Conservation (phyloP, 768 basidiomycete genomes). For the Lenzites betulinus region DNA sequence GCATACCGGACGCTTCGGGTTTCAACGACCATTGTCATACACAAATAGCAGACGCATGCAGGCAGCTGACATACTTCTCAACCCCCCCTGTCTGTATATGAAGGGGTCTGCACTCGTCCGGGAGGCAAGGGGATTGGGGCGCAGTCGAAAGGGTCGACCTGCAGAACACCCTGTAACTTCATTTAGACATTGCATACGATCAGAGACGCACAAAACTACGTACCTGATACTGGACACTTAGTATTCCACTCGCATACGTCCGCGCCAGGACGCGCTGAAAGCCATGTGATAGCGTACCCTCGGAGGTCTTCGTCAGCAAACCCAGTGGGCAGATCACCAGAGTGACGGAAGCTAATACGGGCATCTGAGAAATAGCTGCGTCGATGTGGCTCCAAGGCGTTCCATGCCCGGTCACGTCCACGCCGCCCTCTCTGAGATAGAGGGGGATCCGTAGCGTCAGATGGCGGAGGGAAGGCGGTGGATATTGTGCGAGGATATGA, state of each 20-base stretch:
- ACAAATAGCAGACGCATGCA: no score
- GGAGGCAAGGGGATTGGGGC: background rate
- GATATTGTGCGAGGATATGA: background rate
- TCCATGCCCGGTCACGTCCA: background rate
- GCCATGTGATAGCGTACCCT: background rate
- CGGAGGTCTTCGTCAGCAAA: background rate
- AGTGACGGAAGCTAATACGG: background rate
- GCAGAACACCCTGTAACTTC: background rate
- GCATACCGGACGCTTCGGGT: no score
- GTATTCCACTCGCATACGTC: background rate
- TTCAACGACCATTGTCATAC: no score
- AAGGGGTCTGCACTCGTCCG: no score
- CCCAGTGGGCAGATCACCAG: background rate
- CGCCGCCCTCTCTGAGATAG: background rate
- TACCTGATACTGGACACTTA: background rate
- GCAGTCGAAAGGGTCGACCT: background rate
- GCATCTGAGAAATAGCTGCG: background rate
- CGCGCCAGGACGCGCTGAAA: background rate
- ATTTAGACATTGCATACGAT: background rate
- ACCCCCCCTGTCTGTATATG: no score
- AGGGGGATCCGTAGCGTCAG: background rate
- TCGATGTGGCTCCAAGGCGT: background rate
- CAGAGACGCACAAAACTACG: background rate
- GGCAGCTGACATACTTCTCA: no score
- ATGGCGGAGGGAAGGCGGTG: background rate